phyloP scores from a whole-genome alignment of 1,284 basidiomycete genomes.

The Boletus smithii region DNA sequence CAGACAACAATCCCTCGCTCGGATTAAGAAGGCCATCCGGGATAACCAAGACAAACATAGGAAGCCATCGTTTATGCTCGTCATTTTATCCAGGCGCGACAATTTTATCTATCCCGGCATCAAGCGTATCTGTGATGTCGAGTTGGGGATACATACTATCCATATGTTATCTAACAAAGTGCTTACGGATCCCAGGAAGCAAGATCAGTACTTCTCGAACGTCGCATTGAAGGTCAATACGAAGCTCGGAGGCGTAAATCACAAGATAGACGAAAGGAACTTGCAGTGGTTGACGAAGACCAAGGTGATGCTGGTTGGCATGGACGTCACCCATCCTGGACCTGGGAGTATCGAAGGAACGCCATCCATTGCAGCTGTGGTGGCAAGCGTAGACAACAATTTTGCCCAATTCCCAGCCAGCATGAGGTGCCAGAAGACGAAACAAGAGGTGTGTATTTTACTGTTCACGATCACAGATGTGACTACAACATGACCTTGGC shows the following conservation, averaged over 20 bases:
- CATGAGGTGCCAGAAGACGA: conserved; percentile 57
- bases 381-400: conserved; percentile 60
- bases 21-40: conserved; percentile 41
- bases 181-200: conserved; percentile 47
- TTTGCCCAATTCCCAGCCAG: conserved; percentile 73
- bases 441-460: conserved; percentile 55
- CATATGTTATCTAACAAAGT: conserved; percentile 62
- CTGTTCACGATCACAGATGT: neutral
- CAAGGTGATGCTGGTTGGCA: conserved; percentile 75
- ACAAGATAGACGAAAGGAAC: conserved; percentile 51
- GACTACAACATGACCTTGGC: neutral
- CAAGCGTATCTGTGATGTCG: conserved; percentile 68
- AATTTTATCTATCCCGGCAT: conserved; percentile 72
- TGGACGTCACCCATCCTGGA: conserved; percentile 72
- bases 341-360: conserved; percentile 59
- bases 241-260: conserved; percentile 77
- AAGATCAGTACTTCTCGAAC: conserved; percentile 73
- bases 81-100: conserved; percentile 60
- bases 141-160: conserved; percentile 63
- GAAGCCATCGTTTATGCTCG: conserved; percentile 58
- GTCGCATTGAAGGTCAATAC: conserved; percentile 46
- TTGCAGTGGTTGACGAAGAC: conserved; percentile 62
- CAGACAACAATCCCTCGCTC: conserved; percentile 40
- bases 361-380: conserved; percentile 77
- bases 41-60: conserved; percentile 23